These are phyloP conservation scores for Pharus latifolius DNA, from an alignment of 176 grass and related monocot genomes.

Conservation along the genomic window DNA sequence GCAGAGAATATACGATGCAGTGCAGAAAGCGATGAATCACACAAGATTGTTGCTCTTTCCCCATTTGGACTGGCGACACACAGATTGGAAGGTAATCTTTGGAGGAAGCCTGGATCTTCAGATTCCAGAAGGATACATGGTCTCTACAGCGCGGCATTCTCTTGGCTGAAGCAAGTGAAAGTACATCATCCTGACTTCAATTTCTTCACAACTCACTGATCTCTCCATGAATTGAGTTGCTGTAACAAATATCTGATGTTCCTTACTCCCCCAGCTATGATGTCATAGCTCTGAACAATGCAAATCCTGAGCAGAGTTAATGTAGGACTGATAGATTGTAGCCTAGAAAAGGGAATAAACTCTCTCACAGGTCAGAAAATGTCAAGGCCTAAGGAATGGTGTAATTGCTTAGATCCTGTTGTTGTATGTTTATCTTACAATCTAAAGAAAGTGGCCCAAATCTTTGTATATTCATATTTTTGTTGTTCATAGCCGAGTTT, in stretches of 20 bases:
- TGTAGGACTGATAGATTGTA: background rate
- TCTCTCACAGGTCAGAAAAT: no score
- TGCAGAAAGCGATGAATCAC: background rate
- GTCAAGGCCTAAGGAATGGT: no score
- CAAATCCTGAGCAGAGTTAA: background rate
- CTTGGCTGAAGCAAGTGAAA: conserved; percentile 71
- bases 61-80: conserved; percentile 58
- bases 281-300: background rate
- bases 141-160: conserved; percentile 36
- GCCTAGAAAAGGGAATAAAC: no score
- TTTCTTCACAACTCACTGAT: conserved; percentile 51
- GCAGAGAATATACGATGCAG: conserved; percentile 20
- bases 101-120: conserved; percentile 25
- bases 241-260: no score
- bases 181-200: conserved; percentile 58
- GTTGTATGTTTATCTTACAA: no score
- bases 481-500: no score
- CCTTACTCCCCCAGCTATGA: no score
- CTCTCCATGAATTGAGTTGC: no score
- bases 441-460: no score
- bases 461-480: no score
- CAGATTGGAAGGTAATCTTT: conserved; percentile 41
- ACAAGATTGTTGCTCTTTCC: conserved; percentile 10
- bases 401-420: no score
- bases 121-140: background rate